Base-by-base conservation (phyloP, 768 basidiomycete genomes). In the Paxillus rubicundulus region DNA sequence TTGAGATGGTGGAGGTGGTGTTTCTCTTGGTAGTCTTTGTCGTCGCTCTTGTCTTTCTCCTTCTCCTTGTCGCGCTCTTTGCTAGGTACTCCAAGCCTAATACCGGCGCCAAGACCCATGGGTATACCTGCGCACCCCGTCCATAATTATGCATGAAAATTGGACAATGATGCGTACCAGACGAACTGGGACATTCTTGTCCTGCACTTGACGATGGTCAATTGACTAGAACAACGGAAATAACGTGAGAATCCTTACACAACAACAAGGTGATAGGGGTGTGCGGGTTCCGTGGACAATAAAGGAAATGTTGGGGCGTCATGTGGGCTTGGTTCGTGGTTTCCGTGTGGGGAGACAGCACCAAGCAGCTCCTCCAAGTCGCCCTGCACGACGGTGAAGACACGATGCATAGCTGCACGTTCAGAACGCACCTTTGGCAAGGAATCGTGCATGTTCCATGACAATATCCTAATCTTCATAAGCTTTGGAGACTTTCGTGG, bases 401-500 rank as follows among this genome's bases (percentile, higher is more conserved):
- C 37, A n/a, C 4, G 4, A 20, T 39, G 33, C 17, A 34, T 49
- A 46, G 53, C 34, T 16, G 20, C 44, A n/a, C 42, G 42, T 28
- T 33, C 42, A 34, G 37, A 38, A 21, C 62, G 14, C 27, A 83
- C 87, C 78, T 87, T 90, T 28, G 89, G 89, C 5, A 90, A 62
- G 0, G 85, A 85, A 56, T 90, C 87, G 56, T 91, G 86, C 89
- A 92, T 92, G 57, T 91, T 92, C 89, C 89, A 92, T 34, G 86
- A 86, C 32, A 89, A 47, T 43, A 90, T 80, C 39, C 83, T 73
- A 36, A 89, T 71, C 62, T 90, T 91, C 41, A 90, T 71, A 63
- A 77, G 78, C 56, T 74, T 77, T 16, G 70, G 62, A 20, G 63
- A 49, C 50, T 57, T 64, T 50, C 63, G 66, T 18, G 61, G 54